Base-by-base conservation (phyloP, 2,329 filamentous ascomycete species). In the Claviceps fusiformis region DNA sequence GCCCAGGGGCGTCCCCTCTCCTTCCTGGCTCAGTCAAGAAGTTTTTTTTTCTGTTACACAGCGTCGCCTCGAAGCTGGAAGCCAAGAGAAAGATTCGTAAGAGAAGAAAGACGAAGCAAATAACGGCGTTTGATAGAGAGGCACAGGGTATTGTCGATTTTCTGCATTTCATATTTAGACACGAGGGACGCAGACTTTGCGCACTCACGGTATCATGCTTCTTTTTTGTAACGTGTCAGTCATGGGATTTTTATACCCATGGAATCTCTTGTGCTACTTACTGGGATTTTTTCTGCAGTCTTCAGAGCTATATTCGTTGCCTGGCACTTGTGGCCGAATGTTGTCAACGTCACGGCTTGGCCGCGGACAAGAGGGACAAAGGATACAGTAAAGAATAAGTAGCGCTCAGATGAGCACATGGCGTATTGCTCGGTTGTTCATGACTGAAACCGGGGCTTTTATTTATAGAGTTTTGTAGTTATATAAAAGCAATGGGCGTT, bases 41-140 rank as follows among this genome's bases (percentile, higher is more conserved):
- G 6, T n/a, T n/a, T 3, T 5, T 24, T 3, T 5, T 17, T n/a
- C 10, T 33, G 5, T 6, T 44, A 43, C 5, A 52, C 37, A 41
- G 39, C 27, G 29, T 37, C 35, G 31, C 27, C 24, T n/a, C 50
- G 13, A 52, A 24, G 24, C 37, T 7, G 46, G 43, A 54, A 54
- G 47, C 31, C n/a, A 24, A 46, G 19, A 33, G 8, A 33, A 37
- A 13, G 15, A 35, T 35, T 13, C 41, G n/a, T 29, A 37, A 44
- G 10, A 47, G 9, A 31, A 46, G 44, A 52, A 56, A 56, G 55
- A 50, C 4, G 53, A 55, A 56, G 56, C 59, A 58, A 41, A 24
- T 54, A 56, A 59, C 57, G 64, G 64, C 64, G 64, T 67, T 67
- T 64, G 62, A 61, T 67, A 67, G 64, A 67, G 61, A 13, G 63